These are phyloP conservation scores for Gracilaria domingensis DNA, from an alignment of 23 red algal species.

Conservation along the genomic window DNA sequence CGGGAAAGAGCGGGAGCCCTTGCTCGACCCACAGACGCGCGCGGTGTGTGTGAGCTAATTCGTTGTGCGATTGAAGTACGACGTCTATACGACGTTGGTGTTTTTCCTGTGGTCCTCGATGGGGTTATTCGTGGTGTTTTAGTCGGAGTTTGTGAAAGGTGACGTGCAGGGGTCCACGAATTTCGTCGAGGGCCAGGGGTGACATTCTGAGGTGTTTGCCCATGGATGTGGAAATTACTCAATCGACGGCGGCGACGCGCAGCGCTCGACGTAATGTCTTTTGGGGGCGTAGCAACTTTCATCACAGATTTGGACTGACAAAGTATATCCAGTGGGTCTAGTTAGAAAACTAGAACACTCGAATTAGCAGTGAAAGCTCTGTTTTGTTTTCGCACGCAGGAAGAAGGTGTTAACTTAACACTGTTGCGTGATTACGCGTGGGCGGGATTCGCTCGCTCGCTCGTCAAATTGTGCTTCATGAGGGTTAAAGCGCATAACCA, in stretches of 20 bases:
- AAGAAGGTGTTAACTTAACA: too few species aligned
- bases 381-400: too few species aligned
- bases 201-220: background rate
- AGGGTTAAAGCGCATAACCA: too few species aligned
- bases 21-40: background rate
- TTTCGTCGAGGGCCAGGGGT: background rate
- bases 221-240: slow-evolving; percentile 26
- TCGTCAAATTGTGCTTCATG: too few species aligned
- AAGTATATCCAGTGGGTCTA: too few species aligned
- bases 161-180: slow-evolving; percentile 10
- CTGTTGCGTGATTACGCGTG: too few species aligned
- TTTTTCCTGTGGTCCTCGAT: background rate
- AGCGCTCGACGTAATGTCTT: background rate
- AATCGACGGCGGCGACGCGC: slow-evolving; percentile 2
- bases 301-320: background rate
- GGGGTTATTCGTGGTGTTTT: background rate
- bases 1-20: slow-evolving; percentile 42
- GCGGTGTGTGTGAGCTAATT: background rate
- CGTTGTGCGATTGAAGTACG: background rate
- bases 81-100: background rate
- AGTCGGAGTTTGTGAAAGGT: background rate
- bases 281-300: background rate
- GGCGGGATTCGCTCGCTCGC: too few species aligned
- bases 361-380: too few species aligned
- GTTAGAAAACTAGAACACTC: too few species aligned